phyloP scores from a whole-genome alignment of 73 alveolate genomes.

The Paramecium primaurelia region DNA sequence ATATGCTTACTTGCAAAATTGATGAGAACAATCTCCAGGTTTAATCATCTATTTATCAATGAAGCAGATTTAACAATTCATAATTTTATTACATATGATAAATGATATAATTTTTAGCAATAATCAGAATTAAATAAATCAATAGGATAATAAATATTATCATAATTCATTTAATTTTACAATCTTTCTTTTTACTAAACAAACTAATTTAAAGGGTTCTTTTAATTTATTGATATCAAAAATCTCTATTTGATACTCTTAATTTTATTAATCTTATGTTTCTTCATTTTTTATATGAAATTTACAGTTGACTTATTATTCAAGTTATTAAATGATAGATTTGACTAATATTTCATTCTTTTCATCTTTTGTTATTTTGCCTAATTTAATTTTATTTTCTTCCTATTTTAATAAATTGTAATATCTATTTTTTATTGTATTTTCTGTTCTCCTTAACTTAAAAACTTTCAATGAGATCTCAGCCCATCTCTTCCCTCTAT shows the following conservation, averaged over 20 bases:
- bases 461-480: slow-evolving; percentile 17
- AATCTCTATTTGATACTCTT: neutral
- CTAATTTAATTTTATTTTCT: neutral
- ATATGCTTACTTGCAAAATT: neutral
- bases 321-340: neutral
- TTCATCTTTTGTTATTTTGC: slow-evolving; percentile 16
- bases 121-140: neutral
- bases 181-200: neutral
- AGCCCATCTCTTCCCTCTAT: slow-evolving; percentile 42
- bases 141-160: neutral
- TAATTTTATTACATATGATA: neutral
- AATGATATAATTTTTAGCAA: neutral
- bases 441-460: slow-evolving; percentile 15
- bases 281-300: neutral
- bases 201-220: neutral
- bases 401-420: slow-evolving; percentile 25
- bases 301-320: neutral
- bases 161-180: neutral
- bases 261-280: neutral
- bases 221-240: neutral
- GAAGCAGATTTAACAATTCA: slow-evolving; percentile 31
- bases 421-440: slow-evolving; percentile 26
- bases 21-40: neutral
- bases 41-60: neutral
- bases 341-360: neutral